A percentile compares a stretch with the other conserved stretches of the same genome.
phyloP scores from a whole-genome alignment of 169 alveolate species.

The Babesia divergens region DNA sequence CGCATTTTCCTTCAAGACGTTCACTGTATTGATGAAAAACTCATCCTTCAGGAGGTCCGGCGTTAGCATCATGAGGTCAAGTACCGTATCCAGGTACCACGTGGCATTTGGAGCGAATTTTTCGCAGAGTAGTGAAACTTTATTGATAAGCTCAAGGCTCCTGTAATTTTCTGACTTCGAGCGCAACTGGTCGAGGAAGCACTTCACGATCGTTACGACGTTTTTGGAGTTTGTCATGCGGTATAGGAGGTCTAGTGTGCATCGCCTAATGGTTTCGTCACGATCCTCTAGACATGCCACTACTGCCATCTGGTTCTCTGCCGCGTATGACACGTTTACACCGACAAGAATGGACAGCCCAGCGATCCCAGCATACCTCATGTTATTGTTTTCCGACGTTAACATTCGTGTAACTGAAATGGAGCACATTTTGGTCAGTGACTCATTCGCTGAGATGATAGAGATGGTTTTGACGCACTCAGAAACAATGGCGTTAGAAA shows the following conservation, averaged over 20 bases:
- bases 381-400: conserved; percentile 85
- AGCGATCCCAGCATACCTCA: conserved; percentile 90
- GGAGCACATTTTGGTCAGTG: conserved; percentile 87
- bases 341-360: conserved; percentile 86
- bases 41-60: conserved; percentile 33
- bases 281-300: conserved; percentile 92
- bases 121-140: conserved; percentile 34
- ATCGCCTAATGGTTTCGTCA: conserved; percentile 89
- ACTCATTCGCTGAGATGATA: conserved; percentile 82
- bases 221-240: conserved; percentile 91
- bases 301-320: conserved; percentile 84
- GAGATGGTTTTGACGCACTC: conserved; percentile 91
- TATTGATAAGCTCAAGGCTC: conserved; percentile 21
- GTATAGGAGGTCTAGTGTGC: conserved; percentile 88
- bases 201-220: conserved; percentile 88
- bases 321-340: conserved; percentile 85
- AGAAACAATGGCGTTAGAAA: conserved; percentile 90
- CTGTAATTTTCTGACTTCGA: conserved; percentile 2
- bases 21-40: conserved; percentile 1
- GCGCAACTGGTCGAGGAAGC: conserved; percentile 79
- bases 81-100: conserved; percentile 52
- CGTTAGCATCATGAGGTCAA: conserved; percentile 33
- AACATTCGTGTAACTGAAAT: conserved; percentile 76
- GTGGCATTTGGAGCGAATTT: conserved; percentile 50
- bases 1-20: conserved; percentile 26